Conservation (phyloP, 805 yeast genomes). For the Saccharomycopsis vini region DNA sequence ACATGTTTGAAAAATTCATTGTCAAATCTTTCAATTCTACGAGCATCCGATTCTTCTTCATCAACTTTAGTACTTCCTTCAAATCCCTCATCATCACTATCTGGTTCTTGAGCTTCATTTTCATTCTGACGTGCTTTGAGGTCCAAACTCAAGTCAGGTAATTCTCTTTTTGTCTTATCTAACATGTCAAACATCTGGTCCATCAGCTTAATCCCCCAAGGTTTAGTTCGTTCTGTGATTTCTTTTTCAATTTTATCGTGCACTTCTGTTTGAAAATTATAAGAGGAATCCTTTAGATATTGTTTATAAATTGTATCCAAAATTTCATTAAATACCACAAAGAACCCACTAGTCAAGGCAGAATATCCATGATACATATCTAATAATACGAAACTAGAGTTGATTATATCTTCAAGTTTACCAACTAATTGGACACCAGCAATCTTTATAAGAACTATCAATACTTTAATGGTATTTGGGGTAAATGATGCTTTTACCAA, state of each 20-base stretch:
- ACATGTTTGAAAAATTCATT: constrained; percentile 44
- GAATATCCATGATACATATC: constrained; percentile 83
- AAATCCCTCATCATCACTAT: constrained; percentile 28
- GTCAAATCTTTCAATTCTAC: constrained; percentile 21
- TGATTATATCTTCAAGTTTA: constrained; percentile 64
- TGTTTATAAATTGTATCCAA: constrained; percentile 36
- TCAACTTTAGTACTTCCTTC: constrained; percentile 25
- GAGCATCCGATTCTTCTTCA: constrained; percentile 22
- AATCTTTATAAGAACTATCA: constrained; percentile 58
- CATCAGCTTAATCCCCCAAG: constrained; percentile 51
- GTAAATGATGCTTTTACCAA: constrained; percentile 64
- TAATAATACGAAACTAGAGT: constrained; percentile 63
- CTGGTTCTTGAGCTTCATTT: constrained; percentile 29
- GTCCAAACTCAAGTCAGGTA: constrained; percentile 23
- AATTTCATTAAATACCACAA: constrained; percentile 57
- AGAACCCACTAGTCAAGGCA: constrained; percentile 61
- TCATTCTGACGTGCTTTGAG: constrained; percentile 28
- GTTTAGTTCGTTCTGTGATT: constrained; percentile 29
- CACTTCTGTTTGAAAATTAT: constrained; percentile 21
- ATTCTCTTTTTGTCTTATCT: constrained; percentile 27
- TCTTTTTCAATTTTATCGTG: constrained; percentile 22
- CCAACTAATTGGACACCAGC: constrained; percentile 60
- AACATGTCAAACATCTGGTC: constrained; percentile 38
- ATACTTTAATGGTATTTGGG: constrained; percentile 62
- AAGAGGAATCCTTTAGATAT: constrained; percentile 26